Evolutionary conservation across 768 basidiomycete species (phyloP), one percentile per base, ranked within the genome.

Genomic region (Kwoniella dejecticola): DNA sequence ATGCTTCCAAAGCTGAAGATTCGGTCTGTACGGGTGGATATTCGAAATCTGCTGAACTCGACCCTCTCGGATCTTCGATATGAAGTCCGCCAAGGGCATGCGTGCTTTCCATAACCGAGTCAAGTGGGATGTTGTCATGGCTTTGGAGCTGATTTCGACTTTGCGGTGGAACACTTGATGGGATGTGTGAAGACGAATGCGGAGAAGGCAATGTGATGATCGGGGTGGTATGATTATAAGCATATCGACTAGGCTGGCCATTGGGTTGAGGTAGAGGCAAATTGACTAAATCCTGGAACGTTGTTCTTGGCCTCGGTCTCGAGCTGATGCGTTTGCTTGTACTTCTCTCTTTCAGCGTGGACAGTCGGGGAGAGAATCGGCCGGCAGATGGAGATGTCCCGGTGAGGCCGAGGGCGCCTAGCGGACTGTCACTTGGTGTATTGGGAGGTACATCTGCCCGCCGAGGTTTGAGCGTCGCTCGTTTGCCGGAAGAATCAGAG

Each of bases 1-100:
- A 41, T 21, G 60, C 60, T 46, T 62, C 60, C 12, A 62, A 45
- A 19, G 60, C 60, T 11, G 60, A 48, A n/a, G 40, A 62, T n/a
- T n/a, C n/a, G n/a, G n/a, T n/a, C n/a, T n/a, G n/a, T n/a, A n/a
- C n/a, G n/a, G n/a, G n/a, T n/a, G n/a, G n/a, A 21, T 23, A 33
- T 23, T 55, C 60, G 23, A 47, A 47, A n/a, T 44, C 31, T 30
- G 19, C 19, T 4, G 31, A 17, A 27, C 23, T 19, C 12, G 38
- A 24, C 11, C 4, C 21, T 3, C 17, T 26, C 23, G 36, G 13
- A 44, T 54, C 53, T 42, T 42, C 53, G 19, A 54, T 41, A 31
- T 41, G 15, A 21, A 23, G 23, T 21, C 26, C 13, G 12, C 19
- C 19, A n/a, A 42, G 5, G 19, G 6, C 33, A 36, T 7, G 33